Evolutionary conservation across 768 basidiomycete genomes (phyloP).

Genomic region (Hypholoma fasciculare): DNA sequence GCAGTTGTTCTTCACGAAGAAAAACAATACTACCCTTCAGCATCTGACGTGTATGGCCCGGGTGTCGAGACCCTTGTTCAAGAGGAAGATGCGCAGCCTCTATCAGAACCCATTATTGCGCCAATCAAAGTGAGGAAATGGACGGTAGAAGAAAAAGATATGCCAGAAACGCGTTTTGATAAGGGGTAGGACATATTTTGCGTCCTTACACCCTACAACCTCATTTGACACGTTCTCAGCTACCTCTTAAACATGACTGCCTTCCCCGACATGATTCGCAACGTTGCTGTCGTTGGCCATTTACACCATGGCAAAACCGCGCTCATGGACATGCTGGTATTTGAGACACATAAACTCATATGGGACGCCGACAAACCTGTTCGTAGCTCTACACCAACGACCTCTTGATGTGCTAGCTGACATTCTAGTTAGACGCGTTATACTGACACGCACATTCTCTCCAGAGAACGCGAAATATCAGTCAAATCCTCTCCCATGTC

Average conservation of each 20-base stretch:
- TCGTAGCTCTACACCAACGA: neutral
- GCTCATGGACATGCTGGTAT: conserved; percentile 94
- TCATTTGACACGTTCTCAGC: conserved; percentile 39
- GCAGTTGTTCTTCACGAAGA: conserved; percentile 93
- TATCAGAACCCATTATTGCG: conserved; percentile 93
- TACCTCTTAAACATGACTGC: conserved; percentile 90
- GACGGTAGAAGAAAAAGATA: conserved; percentile 91
- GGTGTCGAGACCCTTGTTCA: conserved; percentile 97
- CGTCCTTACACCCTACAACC: neutral
- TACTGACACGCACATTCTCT: conserved; percentile 92
- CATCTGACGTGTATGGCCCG: conserved; percentile 87
- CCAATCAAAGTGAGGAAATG: conserved; percentile 95
- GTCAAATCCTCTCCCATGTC: conserved; percentile 98
- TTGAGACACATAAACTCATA: conserved; percentile 92
- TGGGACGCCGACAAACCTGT: conserved; percentile 94
- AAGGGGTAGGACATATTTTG: conserved; percentile 65
- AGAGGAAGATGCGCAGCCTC: conserved; percentile 96
- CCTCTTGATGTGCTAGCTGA: conserved; percentile 9
- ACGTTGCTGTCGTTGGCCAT: conserved; percentile 95
- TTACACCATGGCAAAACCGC: conserved; percentile 98
- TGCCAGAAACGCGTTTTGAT: conserved; percentile 97
- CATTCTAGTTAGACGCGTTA: conserved; percentile 70
- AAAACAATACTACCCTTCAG: conserved; percentile 97
- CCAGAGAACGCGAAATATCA: conserved; percentile 87
- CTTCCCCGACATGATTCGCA: conserved; percentile 93